Percentiles rank a stretch among this genome's conserved stretches.
Evolutionary conservation across 2,329 filamentous ascomycete genomes (phyloP).

Genomic region (Nectriaceae sp.): DNA sequence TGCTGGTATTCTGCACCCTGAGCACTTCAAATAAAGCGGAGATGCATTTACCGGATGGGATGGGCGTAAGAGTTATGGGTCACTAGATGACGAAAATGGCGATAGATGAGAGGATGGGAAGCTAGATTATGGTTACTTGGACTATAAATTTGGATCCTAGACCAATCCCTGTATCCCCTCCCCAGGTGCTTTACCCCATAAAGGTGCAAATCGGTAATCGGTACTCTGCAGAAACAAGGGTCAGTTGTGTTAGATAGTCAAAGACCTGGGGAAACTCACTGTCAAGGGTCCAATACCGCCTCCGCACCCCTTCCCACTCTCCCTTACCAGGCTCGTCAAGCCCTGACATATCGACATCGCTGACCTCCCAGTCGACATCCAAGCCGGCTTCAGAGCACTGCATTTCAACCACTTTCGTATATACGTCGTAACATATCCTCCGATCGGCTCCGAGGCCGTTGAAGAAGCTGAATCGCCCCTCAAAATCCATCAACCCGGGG

Average conservation of each 20-base stretch:
- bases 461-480: constrained; percentile 82
- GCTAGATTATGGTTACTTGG: constrained; percentile 14
- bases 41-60: constrained; percentile 7
- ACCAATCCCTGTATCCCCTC: background rate
- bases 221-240: constrained; percentile 56
- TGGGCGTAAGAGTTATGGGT: constrained; percentile 15
- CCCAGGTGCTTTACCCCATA: constrained; percentile 52
- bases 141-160: background rate
- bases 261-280: constrained; percentile 45
- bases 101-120: constrained; percentile 23
- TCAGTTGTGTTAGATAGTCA: constrained; percentile 6
- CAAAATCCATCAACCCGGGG: constrained; percentile 71
- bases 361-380: constrained; percentile 83
- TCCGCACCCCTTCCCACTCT: constrained; percentile 86
- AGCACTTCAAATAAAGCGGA: constrained; percentile 52
- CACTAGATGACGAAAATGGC: constrained; percentile 22
- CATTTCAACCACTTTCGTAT: constrained; percentile 88
- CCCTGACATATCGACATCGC: constrained; percentile 67
- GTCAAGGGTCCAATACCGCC: constrained; percentile 87
- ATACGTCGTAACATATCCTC: constrained; percentile 93
- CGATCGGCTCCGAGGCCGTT: constrained; percentile 92
- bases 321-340: constrained; percentile 67
- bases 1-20: constrained; percentile 64
- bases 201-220: constrained; percentile 74
- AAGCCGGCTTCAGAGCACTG: constrained; percentile 87